These are phyloP conservation scores for Podosphaera xanthii DNA, from an alignment of 2,329 filamentous ascomycete species.

Conservation along the genomic window DNA sequence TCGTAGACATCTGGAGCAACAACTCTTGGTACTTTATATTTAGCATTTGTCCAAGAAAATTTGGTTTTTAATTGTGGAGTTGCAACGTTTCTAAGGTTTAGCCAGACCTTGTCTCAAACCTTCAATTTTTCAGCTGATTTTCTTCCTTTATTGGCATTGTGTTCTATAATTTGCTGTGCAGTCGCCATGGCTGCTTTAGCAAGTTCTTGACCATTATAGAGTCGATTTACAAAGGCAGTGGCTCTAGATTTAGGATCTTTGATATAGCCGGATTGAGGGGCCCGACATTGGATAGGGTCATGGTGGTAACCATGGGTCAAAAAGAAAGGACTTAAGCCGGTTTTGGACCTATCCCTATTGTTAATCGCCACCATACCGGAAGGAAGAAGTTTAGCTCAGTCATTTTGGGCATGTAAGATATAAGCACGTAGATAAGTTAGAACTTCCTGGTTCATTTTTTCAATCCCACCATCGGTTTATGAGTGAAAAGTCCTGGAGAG, in stretches of 20 bases:
- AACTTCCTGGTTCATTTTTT: not conserved
- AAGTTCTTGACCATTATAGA: not conserved
- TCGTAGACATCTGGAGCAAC: not conserved
- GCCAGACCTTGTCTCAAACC: not conserved
- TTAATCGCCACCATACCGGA: no score
- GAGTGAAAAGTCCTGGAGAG: not conserved
- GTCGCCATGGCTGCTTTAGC: not conserved
- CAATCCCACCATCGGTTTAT: no score
- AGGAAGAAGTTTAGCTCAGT: no score
- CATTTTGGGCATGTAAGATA: no score
- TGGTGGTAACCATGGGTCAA: no score
- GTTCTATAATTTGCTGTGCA: not conserved
- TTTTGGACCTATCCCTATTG: no score
- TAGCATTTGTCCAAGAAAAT: not conserved
- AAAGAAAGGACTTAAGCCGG: no score
- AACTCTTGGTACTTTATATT: no score
- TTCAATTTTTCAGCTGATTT: not conserved
- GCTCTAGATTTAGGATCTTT: no score
- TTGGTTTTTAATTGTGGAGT: no score
- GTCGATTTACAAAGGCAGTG: not conserved
- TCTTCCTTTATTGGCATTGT: not conserved
- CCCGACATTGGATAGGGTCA: no score
- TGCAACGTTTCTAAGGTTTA: not conserved
- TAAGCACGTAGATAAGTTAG: not conserved
- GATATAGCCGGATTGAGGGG: no score